phyloP scores from a whole-genome alignment of 306 rosid species.

The Urtica urens region DNA sequence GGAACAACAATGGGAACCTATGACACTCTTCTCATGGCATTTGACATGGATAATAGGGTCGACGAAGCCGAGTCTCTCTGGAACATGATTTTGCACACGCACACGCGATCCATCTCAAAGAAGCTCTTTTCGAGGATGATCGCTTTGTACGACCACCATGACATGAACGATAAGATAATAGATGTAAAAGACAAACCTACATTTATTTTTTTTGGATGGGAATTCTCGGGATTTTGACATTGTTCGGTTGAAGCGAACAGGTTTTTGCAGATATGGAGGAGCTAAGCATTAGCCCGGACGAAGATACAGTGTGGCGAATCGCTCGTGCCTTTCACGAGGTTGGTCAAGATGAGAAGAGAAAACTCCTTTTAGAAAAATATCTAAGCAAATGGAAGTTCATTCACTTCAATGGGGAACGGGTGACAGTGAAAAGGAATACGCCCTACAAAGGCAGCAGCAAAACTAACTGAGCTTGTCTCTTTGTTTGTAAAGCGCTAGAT shows the following conservation, averaged over 20 bases:
- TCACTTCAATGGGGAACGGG: slow-evolving; percentile 73
- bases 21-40: slow-evolving; percentile 80
- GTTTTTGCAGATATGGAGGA: slow-evolving; percentile 91
- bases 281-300: slow-evolving; percentile 66
- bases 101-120: slow-evolving; percentile 68
- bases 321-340: slow-evolving; percentile 42
- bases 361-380: slow-evolving; percentile 45
- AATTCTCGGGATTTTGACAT: slow-evolving; percentile 3
- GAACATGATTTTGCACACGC: slow-evolving; percentile 80
- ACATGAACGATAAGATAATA: slow-evolving; percentile 43
- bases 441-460: slow-evolving; percentile 29
- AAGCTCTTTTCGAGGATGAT: slow-evolving; percentile 78
- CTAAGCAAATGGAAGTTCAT: slow-evolving; percentile 73
- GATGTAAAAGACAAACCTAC: slow-evolving; percentile 34
- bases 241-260: slow-evolving; percentile 26
- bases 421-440: slow-evolving; percentile 46
- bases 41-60: slow-evolving; percentile 68
- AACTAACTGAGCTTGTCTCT: slow-evolving; percentile 13
- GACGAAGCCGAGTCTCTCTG: slow-evolving; percentile 93
- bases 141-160: slow-evolving; percentile 66
- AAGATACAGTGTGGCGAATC: slow-evolving; percentile 72
- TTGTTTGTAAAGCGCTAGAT: background rate
- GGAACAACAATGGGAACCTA: slow-evolving; percentile 91
- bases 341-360: slow-evolving; percentile 57
- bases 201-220: background rate